These are phyloP conservation scores for Cymodocea nodosa DNA, from an alignment of 116 monocot genomes.

Conservation along the genomic window DNA sequence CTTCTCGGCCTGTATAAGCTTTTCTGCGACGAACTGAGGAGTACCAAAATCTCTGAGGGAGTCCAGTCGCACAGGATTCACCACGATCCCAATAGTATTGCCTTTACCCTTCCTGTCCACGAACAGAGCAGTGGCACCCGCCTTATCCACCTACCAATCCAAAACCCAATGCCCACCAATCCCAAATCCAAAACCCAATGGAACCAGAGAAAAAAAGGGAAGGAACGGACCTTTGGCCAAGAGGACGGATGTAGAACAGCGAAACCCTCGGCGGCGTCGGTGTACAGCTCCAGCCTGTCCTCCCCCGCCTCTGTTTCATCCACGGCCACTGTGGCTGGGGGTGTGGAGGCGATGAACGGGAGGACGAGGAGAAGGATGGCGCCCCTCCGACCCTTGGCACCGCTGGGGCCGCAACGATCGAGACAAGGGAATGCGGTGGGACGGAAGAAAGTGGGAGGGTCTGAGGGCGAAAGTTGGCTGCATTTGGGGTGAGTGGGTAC, in stretches of 20 bases:
- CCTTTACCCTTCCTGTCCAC: slow-evolving; percentile 42
- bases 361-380: not conserved
- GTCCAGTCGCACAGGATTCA: slow-evolving; percentile 52
- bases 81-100: slow-evolving; percentile 73
- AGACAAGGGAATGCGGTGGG: not conserved
- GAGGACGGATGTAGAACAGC: slow-evolving; percentile 50
- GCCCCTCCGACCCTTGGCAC: not conserved
- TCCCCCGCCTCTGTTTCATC: not conserved
- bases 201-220: not conserved
- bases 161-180: not conserved
- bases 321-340: not conserved
- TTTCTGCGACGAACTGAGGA: slow-evolving; percentile 83
- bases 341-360: not conserved
- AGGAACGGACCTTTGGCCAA: slow-evolving; percentile 46
- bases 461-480: not conserved
- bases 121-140: slow-evolving; percentile 77
- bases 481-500: no score
- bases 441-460: not conserved
- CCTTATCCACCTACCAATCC: slow-evolving; percentile 63
- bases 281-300: slow-evolving; percentile 36
- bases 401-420: not conserved
- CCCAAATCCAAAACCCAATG: not conserved
- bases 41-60: slow-evolving; percentile 71
- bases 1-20: slow-evolving; percentile 76
- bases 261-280: slow-evolving; percentile 52